Conservation (phyloP, 2,329 filamentous ascomycete species). For the Ascosphaera apis region DNA sequence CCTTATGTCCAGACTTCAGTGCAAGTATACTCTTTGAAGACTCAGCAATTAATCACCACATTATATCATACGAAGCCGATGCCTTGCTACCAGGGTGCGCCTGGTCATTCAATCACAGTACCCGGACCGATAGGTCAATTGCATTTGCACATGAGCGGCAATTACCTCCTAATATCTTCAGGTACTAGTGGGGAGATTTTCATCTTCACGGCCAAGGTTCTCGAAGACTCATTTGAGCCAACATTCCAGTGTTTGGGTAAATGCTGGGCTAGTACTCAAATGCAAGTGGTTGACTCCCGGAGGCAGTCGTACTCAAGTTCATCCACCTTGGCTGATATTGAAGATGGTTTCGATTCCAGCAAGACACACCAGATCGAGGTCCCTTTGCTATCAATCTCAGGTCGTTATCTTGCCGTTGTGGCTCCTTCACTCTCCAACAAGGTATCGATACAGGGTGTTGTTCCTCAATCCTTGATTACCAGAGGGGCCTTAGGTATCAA, state of each 20-base stretch:
- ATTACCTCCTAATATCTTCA: constrained; percentile 51
- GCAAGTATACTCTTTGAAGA: constrained; percentile 66
- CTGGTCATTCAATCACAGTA: constrained; percentile 40
- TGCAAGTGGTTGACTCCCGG: constrained; percentile 12
- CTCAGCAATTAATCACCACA: constrained; percentile 46
- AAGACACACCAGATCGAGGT: constrained; percentile 13
- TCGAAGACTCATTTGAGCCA: constrained; percentile 3
- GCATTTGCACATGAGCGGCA: constrained; percentile 47
- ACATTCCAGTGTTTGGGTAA: constrained; percentile 55
- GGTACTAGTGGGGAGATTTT: constrained; percentile 72
- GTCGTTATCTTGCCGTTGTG: constrained; percentile 24
- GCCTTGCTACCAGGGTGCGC: constrained; percentile 31
- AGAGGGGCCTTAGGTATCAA: constrained; percentile 19
- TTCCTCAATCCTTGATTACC: constrained; percentile 15
- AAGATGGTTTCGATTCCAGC: constrained; percentile 17
- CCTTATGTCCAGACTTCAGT: constrained; percentile 57
- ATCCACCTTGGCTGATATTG: constrained; percentile 21
- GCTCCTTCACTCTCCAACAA: constrained; percentile 17
- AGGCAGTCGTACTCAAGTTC: constrained; percentile 20
- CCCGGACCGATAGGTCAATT: constrained; percentile 52
- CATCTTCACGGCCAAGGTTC: constrained; percentile 31
- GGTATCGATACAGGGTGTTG: constrained; percentile 18
- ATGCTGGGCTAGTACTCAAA: constrained; percentile 71
- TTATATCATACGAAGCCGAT: constrained; percentile 48
- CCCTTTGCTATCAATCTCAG: constrained; percentile 21